Conservation (phyloP, 2,329 filamentous ascomycete genomes). For the Geosmithia putterillii region DNA sequence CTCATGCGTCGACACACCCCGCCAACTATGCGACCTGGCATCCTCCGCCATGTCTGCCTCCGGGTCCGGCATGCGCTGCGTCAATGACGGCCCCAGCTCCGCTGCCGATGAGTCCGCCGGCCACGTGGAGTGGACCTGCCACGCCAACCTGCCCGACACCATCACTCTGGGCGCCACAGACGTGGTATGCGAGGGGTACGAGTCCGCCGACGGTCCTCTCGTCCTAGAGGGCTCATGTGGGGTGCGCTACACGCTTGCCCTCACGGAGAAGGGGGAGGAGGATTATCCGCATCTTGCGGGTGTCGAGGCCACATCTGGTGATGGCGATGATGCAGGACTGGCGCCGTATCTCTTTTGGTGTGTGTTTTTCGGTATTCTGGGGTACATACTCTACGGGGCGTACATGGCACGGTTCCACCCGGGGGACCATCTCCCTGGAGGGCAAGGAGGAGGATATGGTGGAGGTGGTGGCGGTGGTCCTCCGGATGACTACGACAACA, state of each 20-base stretch:
- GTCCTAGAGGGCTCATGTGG: slow-evolving; percentile 88
- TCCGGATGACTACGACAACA: slow-evolving; percentile 22
- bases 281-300: slow-evolving; percentile 51
- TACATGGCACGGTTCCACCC: slow-evolving; percentile 14
- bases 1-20: slow-evolving; percentile 54
- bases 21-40: slow-evolving; percentile 53
- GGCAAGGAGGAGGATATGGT: slow-evolving; percentile 24
- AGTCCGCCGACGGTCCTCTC: slow-evolving; percentile 62
- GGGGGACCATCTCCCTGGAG: slow-evolving; percentile 21
- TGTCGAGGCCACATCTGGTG: too few species aligned
- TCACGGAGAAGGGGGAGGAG: slow-evolving; percentile 66
- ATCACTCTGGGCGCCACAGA: slow-evolving; percentile 72
- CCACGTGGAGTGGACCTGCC: slow-evolving; percentile 87
- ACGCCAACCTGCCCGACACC: slow-evolving; percentile 45
- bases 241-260: slow-evolving; percentile 71
- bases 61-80: slow-evolving; percentile 86
- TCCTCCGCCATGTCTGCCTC: slow-evolving; percentile 30
- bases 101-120: slow-evolving; percentile 67
- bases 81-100: slow-evolving; percentile 68
- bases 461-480: slow-evolving; percentile 18
- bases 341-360: slow-evolving; percentile 37
- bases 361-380: slow-evolving; percentile 46
- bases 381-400: slow-evolving; percentile 50
- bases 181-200: slow-evolving; percentile 86
- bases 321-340: neutral